Conservation (phyloP, 1,284 basidiomycete genomes). For the Omphalotus olearius region DNA sequence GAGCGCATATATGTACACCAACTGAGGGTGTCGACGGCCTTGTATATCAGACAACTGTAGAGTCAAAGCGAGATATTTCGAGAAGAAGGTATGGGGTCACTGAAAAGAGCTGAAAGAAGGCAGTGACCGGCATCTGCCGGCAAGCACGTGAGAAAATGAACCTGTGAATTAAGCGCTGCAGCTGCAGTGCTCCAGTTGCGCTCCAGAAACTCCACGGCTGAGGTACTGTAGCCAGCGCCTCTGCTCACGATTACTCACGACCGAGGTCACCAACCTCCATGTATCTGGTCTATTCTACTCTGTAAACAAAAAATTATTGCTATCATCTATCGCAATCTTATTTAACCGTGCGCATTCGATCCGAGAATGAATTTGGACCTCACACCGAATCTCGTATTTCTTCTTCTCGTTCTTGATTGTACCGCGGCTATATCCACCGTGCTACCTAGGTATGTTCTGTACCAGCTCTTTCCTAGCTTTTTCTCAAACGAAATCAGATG, state of each 20-base stretch:
- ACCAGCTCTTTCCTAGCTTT: neutral
- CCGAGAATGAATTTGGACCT: conserved; percentile 1
- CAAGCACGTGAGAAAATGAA: too few relatives aligned
- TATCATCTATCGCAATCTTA: neutral
- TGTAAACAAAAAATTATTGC: neutral
- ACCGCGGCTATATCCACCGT: conserved; percentile 19
- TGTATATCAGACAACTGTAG: too few relatives aligned
- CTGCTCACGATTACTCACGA: conserved; percentile 9
- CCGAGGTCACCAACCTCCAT: conserved; percentile 8
- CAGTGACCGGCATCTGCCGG: too few relatives aligned
- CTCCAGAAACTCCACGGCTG: too few relatives aligned
- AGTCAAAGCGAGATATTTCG: too few relatives aligned
- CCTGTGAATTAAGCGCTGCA: too few relatives aligned
- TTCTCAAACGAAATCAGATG: conserved; percentile 47
- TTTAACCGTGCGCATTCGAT: neutral
- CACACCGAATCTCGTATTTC: neutral
- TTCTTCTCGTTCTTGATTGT: conserved; percentile 1
- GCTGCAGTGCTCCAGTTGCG: too few relatives aligned
- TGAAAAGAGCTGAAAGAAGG: too few relatives aligned
- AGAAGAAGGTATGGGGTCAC: too few relatives aligned
- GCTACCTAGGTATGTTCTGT: conserved; percentile 19
- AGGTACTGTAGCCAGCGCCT: too few relatives aligned
- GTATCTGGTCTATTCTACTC: neutral
- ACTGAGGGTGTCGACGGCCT: too few relatives aligned
- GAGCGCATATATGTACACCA: too few relatives aligned